Percentiles rank a stretch among this genome's conserved stretches.
Evolutionary conservation across 2,329 filamentous ascomycete species (phyloP).

Genomic region (Monosporascus sp.): DNA sequence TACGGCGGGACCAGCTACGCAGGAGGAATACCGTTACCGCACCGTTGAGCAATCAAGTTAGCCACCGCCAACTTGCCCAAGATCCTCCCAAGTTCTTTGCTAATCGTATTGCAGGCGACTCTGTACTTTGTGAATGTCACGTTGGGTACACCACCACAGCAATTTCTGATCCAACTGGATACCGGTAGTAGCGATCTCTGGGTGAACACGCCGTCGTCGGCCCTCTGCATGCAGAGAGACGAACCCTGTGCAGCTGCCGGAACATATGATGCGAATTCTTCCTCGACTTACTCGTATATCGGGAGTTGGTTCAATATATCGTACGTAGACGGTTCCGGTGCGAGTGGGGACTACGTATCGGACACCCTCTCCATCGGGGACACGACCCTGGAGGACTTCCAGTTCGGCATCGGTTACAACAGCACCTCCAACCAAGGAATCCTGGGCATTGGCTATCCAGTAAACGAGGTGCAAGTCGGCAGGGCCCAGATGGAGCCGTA

Average conservation of each 20-base stretch:
- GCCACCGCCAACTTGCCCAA: constrained; percentile 10
- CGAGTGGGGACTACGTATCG: constrained; percentile 71
- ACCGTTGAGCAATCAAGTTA: constrained; percentile 51
- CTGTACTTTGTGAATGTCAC: constrained; percentile 60
- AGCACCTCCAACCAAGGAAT: constrained; percentile 64
- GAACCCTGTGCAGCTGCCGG: constrained; percentile 56
- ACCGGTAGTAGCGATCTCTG: constrained; percentile 66
- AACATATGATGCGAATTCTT: constrained; percentile 63
- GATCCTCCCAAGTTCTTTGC: constrained; percentile 2
- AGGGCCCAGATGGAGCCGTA: constrained; percentile 51
- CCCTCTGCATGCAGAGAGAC: constrained; percentile 45
- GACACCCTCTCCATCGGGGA: constrained; percentile 63
- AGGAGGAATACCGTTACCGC: constrained; percentile 39
- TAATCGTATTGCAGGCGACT: constrained; percentile 40
- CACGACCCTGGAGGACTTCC: constrained; percentile 48
- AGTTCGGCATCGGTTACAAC: constrained; percentile 69
- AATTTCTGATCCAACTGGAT: constrained; percentile 55
- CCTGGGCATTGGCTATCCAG: constrained; percentile 74
- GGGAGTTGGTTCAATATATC: constrained; percentile 78
- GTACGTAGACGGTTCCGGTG: constrained; percentile 77
- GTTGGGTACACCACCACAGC: constrained; percentile 56
- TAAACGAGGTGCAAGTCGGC: constrained; percentile 71
- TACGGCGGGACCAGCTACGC: constrained; percentile 38
- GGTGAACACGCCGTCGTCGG: constrained; percentile 61
- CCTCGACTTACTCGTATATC: constrained; percentile 70